Evolutionary conservation across 495 filamentous ascomycete genomes (phyloP), one percentile per base, ranked within the genome.

Genomic region (Penicillium odoratum): DNA sequence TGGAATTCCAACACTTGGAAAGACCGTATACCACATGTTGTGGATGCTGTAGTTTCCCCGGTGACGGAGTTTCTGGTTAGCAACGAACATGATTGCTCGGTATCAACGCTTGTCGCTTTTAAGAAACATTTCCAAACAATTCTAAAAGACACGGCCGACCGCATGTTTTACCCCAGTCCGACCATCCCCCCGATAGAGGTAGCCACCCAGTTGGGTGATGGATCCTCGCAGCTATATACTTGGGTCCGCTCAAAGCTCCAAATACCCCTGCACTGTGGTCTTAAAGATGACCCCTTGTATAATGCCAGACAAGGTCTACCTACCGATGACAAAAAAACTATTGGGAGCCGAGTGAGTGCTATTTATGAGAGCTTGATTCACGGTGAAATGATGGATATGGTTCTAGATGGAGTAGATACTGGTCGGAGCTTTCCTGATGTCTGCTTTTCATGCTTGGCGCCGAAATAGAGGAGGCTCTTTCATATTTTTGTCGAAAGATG

Each of bases 251-350:
- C 52, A 10, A 57, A 50, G 18, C 57, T 63, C 9, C 49, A 60
- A 15, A 56, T 63, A 1, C 56, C 57, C 26, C 16, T 53, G 29
- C 53, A 63, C 45, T 38, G 53, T 15, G 61, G 61, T 28, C 36
- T 64, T n/a, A 43, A 47, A 11, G 61, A 64, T 33, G 58, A 60
- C 53, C 62, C 62, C 21, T 55, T 64, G 21, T 64, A 61, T 30
- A 64, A 58, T n/a, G 45, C 43, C 31, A 38, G 59, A 48, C 40
- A 59, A 3, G 61, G 57, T 15, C 47, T 59, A 6, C 21, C 56
- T 8, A 50, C 48, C 4, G 45, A 49, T 5, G 53, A 44, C 45
- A 63, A 63, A 29, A 59, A 47, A 53, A 56, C 48, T 6, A 56
- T 63, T 21, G 61, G 61, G 21, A 59, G 53, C 43, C 48, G 48